Percentiles rank a stretch among this genome's conserved stretches.
These are phyloP conservation scores for Linderniella brevidens DNA, from an alignment of 257 asterid genomes.

Conservation along the genomic window DNA sequence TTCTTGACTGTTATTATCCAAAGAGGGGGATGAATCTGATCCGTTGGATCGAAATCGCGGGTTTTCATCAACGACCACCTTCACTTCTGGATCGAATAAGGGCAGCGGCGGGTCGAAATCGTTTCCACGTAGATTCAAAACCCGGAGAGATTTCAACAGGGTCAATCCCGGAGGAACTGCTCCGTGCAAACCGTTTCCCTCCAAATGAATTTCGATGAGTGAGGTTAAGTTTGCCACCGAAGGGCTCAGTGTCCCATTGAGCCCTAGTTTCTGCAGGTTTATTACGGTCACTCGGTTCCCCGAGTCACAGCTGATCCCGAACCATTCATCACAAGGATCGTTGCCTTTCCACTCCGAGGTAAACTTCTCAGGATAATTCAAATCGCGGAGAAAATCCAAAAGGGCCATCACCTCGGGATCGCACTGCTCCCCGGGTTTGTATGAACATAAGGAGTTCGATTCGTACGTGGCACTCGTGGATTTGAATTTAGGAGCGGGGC, in stretches of 20 bases:
- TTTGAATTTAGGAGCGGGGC: conserved; percentile 53
- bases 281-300: conserved; percentile 33
- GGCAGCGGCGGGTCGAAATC: conserved; percentile 55
- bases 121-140: conserved; percentile 48
- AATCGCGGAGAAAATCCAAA: conserved; percentile 38
- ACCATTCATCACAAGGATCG: conserved; percentile 68
- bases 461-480: conserved; percentile 23
- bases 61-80: conserved; percentile 30
- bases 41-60: conserved; percentile 12
- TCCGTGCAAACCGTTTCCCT: conserved; percentile 52
- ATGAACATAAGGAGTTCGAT: conserved; percentile 49
- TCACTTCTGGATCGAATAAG: conserved; percentile 25
- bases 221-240: conserved; percentile 40
- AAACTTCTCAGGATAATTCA: conserved; percentile 38
- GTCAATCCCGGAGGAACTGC: conserved; percentile 36
- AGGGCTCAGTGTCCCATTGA: conserved; percentile 61
- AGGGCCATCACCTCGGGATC: conserved; percentile 55
- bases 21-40: conserved; percentile 16
- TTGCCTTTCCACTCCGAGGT: conserved; percentile 54
- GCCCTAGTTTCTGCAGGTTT: conserved; percentile 45
- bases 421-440: conserved; percentile 36
- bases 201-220: conserved; percentile 48
- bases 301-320: conserved; percentile 43
- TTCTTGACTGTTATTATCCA: too few relatives aligned
- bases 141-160: conserved; percentile 25